A percentile compares a stretch with the other conserved stretches of the same genome.
These are phyloP conservation scores for Sicyos edulis DNA, from an alignment of 306 rosid species.

Conservation along the genomic window DNA sequence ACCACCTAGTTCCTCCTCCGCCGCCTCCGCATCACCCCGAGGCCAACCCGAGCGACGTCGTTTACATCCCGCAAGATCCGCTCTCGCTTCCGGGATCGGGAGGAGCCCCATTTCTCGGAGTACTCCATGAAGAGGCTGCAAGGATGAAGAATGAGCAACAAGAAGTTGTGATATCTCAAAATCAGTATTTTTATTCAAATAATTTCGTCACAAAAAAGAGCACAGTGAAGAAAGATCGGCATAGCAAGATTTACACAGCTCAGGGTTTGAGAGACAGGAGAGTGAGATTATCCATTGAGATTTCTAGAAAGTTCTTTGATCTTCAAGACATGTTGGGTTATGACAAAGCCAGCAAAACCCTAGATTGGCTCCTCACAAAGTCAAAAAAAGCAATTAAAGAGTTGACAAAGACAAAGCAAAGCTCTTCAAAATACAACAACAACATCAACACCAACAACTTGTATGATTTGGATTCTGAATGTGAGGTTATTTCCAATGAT, in stretches of 20 bases:
- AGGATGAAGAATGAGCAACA: slow-evolving; percentile 15
- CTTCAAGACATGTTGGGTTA: slow-evolving; percentile 95
- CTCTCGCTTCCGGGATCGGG: slow-evolving; percentile 19
- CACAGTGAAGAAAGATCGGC: slow-evolving; percentile 57
- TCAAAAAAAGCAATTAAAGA: slow-evolving; percentile 65
- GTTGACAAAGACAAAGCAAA: slow-evolving; percentile 30
- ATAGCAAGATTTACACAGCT: slow-evolving; percentile 90
- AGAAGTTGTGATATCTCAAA: slow-evolving; percentile 9
- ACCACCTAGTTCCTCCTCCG: slow-evolving; percentile 30
- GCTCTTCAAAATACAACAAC: not conserved
- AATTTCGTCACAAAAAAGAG: slow-evolving; percentile 24
- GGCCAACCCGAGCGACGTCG: not conserved
- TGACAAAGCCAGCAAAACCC: slow-evolving; percentile 88
- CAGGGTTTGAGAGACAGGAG: slow-evolving; percentile 86
- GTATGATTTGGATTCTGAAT: slow-evolving; percentile 32
- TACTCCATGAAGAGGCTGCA: not conserved
- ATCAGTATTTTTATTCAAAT: slow-evolving; percentile 11
- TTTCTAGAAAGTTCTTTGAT: slow-evolving; percentile 87
- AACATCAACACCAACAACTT: slow-evolving; percentile 12
- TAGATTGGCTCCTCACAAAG: slow-evolving; percentile 84
- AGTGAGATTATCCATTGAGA: slow-evolving; percentile 75
- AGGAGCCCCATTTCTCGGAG: slow-evolving; percentile 22
- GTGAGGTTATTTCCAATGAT: slow-evolving; percentile 31
- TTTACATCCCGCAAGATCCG: slow-evolving; percentile 20
- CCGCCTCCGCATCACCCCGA: slow-evolving; percentile 24